Base-by-base conservation (phyloP, 1,139 yeast genomes). In the Pichia sp. region DNA sequence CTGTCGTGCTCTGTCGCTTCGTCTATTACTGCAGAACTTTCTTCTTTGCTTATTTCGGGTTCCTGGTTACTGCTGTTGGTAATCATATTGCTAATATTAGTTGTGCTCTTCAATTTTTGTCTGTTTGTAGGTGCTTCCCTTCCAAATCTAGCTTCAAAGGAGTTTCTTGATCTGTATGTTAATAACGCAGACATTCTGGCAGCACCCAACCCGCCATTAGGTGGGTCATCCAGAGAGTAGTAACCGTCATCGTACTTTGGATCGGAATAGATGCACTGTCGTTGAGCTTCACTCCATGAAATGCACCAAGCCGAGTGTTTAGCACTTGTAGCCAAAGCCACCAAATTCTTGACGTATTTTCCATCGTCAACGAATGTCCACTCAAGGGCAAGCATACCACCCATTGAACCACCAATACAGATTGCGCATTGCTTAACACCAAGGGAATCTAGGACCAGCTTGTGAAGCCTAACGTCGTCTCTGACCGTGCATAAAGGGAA, bases 301-400 rank as follows among this genome's bases (percentile, higher is more conserved):
- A 93, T 93, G 63, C 98, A 93, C 99, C 99, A 93, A 0, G 99
- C 99, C 7, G 96, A 87, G 47, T 93, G 95, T 65, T 95, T 77
- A 0, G 98, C 97, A 45, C 95, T 84, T 0, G 99, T 92, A 2
- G 99, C 99, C 55, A 93, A 74, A 0, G 97, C 95, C 26, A 93
- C 84, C 30, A 89, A 76, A 41, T 81, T 74, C 57, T 79, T 79
- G 19, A 93, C 96, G 65, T 82, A 93, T 2, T 78, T 72, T n/a
- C 89, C 87, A 15, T 58, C 64, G 34, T 66, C 64, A 61, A 81
- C 87, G 66, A 82, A 87, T 2, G 65, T 75, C 77, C 92, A 93
- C 69, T 93, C 99, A 61, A 93, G 73, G 0, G 93, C 92, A 52
- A 90, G 73, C 99, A 93, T 93, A n/a, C 99, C 99, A 43, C 99